Evolutionary conservation across 2,329 filamentous ascomycete genomes (phyloP), one percentile per base, ranked within the genome.

Genomic region (Fusarium chlamydosporum): DNA sequence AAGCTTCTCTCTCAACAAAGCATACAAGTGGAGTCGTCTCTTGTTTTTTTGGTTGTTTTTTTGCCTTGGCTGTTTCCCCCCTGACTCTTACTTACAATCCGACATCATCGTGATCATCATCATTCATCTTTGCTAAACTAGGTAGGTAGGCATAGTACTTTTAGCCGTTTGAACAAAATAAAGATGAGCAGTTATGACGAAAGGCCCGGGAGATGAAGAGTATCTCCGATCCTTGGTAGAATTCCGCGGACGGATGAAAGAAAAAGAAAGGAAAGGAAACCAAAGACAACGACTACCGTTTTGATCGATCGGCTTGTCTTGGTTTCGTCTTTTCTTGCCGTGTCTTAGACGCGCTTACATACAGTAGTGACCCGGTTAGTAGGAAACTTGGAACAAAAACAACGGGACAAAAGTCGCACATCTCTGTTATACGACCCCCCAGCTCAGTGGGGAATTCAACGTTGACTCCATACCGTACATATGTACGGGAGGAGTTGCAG

Each of bases 371-470:
- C 23, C 23, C 23, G 23, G 23, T 23, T 23, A 23, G 23, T 23
- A 23, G 23, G 23, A 23, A 23, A 23, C 23, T 23, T 23, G 23
- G 23, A 60, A 48, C 23, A 41, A 61, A 26, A 58, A 13, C 40
- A 56, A 33, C 47, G 40, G 29, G n/a, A n/a, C 34, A 20, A 26
- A 12, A 50, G 10, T 38, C 35, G 38, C 37, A 47, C 47, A 67
- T 59, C 34, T 40, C 46, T 46, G 40, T 29, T 11, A 40, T 41
- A 37, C 27, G 42, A 31, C 31, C 61, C 61, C 57, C 70, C 59
- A 40, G 45, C 37, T 41, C 46, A 29, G 69, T 72, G 69, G 69
- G 58, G 66, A 66, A 65, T 35, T 29, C 26, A 63, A 34, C 53
- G 51, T 51, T 40, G 45, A 58, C 55, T 42, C 48, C 54, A 68